phyloP scores from a whole-genome alignment of 2,329 filamentous ascomycete genomes.

The Basipetospora sp. region DNA sequence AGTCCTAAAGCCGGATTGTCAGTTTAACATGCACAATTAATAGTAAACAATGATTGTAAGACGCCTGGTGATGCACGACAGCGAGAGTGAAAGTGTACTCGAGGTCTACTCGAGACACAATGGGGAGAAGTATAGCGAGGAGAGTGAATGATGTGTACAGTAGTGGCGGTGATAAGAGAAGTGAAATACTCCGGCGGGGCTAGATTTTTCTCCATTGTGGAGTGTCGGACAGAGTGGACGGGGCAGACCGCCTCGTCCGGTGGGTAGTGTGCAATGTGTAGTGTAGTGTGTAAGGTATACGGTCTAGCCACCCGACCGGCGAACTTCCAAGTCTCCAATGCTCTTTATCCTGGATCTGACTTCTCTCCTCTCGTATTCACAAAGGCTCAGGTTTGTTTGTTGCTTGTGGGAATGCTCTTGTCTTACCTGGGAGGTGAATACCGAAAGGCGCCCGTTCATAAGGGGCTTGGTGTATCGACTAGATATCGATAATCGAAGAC shows the following conservation, averaged over 20 bases:
- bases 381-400: no score
- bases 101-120: conserved; percentile 5
- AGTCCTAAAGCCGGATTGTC: conserved; percentile 37
- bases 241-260: conserved; percentile 3
- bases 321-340: no score
- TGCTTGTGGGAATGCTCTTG: no score
- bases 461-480: conserved; percentile 22
- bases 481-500: conserved; percentile 1
- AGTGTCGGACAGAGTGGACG: not conserved
- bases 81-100: conserved; percentile 3
- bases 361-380: no score
- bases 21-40: conserved; percentile 4
- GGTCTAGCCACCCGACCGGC: no score
- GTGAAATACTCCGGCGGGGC: no score
- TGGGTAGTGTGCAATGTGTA: no score
- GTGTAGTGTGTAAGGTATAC: no score
- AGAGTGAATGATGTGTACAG: no score
- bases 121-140: not conserved
- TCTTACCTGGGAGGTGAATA: conserved; percentile 74
- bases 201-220: no score
- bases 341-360: no score
- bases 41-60: not conserved
- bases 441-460: conserved; percentile 75
- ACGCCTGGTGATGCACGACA: conserved; percentile 4
- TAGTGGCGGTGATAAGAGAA: not conserved